Percentiles rank a stretch among this genome's conserved stretches.
Evolutionary conservation across 495 filamentous ascomycete genomes (phyloP).

Genomic region (Penicillium goetzii): DNA sequence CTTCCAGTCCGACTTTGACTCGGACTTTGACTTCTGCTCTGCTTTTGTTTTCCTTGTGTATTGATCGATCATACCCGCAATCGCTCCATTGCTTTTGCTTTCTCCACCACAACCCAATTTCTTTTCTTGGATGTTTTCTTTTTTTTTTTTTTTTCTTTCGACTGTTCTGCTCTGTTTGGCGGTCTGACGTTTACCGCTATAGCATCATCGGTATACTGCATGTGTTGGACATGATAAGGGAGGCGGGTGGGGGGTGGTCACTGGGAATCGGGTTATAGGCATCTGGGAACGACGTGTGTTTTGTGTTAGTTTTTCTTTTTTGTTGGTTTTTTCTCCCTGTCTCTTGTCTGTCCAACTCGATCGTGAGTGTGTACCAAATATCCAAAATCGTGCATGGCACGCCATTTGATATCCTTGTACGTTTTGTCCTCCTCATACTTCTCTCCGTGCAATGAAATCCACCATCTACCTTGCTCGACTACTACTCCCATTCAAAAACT

Average conservation of each 20-base stretch:
- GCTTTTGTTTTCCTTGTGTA: constrained; percentile 15
- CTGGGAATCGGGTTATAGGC: constrained; percentile 17
- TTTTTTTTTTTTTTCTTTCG: constrained; percentile 19
- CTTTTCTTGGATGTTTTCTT: constrained; percentile 20
- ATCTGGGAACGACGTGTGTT: constrained; percentile 13
- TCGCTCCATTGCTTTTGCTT: constrained; percentile 13
- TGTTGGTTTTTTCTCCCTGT: constrained; percentile 13
- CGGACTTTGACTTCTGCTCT: constrained; percentile 5
- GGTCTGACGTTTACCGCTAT: background rate
- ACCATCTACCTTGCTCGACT: background rate
- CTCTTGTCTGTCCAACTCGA: constrained; percentile 10
- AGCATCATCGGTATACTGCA: constrained; percentile 17
- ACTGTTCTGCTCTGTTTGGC: background rate
- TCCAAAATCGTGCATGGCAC: constrained; percentile 23
- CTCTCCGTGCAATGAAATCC: constrained; percentile 7
- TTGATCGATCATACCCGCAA: constrained; percentile 35
- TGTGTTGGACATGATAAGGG: constrained; percentile 24
- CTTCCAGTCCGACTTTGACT: background rate
- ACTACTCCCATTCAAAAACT: background rate
- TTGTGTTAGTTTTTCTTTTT: constrained; percentile 8
- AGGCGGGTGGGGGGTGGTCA: constrained; percentile 5
- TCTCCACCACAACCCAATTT: constrained; percentile 1
- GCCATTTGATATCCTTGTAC: constrained; percentile 24
- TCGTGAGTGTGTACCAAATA: constrained; percentile 31
- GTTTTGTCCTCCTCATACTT: background rate